Evolutionary conservation across 2,329 filamentous ascomycete genomes (phyloP), one percentile per base, ranked within the genome.

Genomic region (Fusarium fujikuroi): DNA sequence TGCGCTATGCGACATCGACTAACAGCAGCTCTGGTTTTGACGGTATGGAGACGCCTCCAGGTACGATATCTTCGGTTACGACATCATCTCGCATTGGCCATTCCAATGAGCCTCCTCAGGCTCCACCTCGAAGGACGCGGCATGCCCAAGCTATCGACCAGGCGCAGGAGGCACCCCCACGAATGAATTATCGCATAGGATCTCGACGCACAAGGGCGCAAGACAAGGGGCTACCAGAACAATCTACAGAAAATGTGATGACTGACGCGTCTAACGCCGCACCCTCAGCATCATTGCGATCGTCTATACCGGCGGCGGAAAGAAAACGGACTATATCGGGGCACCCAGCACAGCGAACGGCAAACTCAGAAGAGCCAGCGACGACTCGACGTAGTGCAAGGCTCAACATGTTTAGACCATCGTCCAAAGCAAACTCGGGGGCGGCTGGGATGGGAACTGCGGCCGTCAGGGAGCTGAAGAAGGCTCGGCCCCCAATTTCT

Each of bases 301-400:
- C 84, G 63, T 78, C 84, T 23, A 79, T 85, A 70, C 80, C 86
- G 25, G 85, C 84, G 8, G 83, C 86, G 19, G 93, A 95, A 68
- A 90, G 95, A 80, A 98, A 98, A 84, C 91, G 95, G 75, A 98
- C 95, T 3, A 89, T 97, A n/a, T 97, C 95, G 44, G 95, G 95
- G 8, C 94, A 97, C 75, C 88, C 88, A 19, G 89, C 88, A 54
- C 88, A 85, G 79, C 75, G 83, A 75, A 87, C 84, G 60, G 76
- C 80, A 50, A 89, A 88, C 60, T 81, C 83, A 8, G 88, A 91
- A 68, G 92, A 94, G 75, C 88, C 89, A 44, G 87, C 73, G 14
- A 82, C 88, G 73, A 87, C 72, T 19, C 69, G 93, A 77, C 88
- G 93, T 75, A 95, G 93, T 78, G 91, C 92, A 25, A 88, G 93